phyloP scores from a whole-genome alignment of 129 eudicot species.

The Helianthus annuus region HanXRQr2.0-SUNRISE NC_035443.2:12369073-12369572 shows the following conservation, averaged over 20 bases:
- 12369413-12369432: slow-evolving; percentile 83
- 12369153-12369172: slow-evolving; percentile 20
- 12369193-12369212: slow-evolving; percentile 31
- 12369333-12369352: slow-evolving; percentile 66
- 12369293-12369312: slow-evolving; percentile 52
- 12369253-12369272: slow-evolving; percentile 80
- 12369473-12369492: slow-evolving; percentile 75
- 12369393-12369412: slow-evolving; percentile 75
- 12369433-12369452: slow-evolving; percentile 76
- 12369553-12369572: slow-evolving; percentile 74
- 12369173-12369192: slow-evolving; percentile 23
- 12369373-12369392: slow-evolving; percentile 81
- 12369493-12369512: slow-evolving; percentile 59
- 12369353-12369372: slow-evolving; percentile 83
- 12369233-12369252: slow-evolving; percentile 84
- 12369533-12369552: slow-evolving; percentile 73
- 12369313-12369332: slow-evolving; percentile 56
- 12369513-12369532: slow-evolving; percentile 86
- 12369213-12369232: slow-evolving; percentile 86
- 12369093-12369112: neutral
- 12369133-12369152: slow-evolving; percentile 28
- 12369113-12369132: neutral
- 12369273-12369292: slow-evolving; percentile 72
- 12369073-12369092: neutral
- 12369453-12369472: slow-evolving; percentile 78